Base-by-base conservation (phyloP, 192 early-diverging fungal species). In the Podila verticillata region DNA sequence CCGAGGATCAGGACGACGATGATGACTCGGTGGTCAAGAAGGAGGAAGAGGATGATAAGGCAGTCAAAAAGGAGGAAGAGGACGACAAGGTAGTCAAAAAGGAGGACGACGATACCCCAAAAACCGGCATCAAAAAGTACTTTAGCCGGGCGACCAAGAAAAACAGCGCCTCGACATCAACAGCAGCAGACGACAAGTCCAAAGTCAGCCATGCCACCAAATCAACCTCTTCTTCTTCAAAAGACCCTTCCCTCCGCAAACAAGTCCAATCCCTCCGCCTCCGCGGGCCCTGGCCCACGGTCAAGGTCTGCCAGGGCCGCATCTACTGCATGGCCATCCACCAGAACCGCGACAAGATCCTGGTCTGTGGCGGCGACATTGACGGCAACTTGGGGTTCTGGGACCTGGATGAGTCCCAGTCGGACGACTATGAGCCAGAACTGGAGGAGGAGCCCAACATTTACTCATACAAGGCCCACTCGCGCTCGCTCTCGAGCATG, bases 361-460 rank as follows among this genome's bases (percentile, higher is more conserved):
- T 91, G 24, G 88, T 72, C 15, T 83, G 81, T 57, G 85, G 74
- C 13, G 86, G 87, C 2, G 88, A 87, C 60, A 83, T 85, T 29
- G 57, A 63, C 1, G 89, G 90, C 24, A 75, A 82, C 56, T 59
- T 91, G 10, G 80, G 88, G 12, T 87, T 93, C 47, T 92, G 91
- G 89, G 85, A 90, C 57, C 63, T 91, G 24, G 75, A 89, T 30
- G 84, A 84, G 44, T 61, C 63, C n/a, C 68, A 81, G 10, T 77
- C 77, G 24, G 69, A 75, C 2, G 72, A 72, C 7, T 67, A 79
- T 48, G 75, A 79, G 28, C 75, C 75, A 4, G 79, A 85, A 24
- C 77, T 63, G 0, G 84, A 88, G 20, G 70, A 78, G 29, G 85
- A 88, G 17, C 87, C 89, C 12, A 73, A 83, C 39, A 69, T 90